phyloP scores from a whole-genome alignment of 2,329 filamentous ascomycete genomes.

The Sclerotinia spermophila region DNA sequence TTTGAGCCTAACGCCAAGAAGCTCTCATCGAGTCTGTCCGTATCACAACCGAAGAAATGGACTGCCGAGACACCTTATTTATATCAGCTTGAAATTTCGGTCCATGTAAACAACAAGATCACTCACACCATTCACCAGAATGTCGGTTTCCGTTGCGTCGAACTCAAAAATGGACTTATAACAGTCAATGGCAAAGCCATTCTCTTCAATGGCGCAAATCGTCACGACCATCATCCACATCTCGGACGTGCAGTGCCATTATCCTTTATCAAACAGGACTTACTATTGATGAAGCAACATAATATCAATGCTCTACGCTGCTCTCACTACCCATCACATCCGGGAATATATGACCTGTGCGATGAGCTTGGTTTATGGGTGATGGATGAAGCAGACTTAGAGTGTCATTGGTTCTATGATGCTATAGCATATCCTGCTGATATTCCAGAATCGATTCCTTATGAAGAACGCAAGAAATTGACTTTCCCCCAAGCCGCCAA shows the following conservation, averaged over 20 bases:
- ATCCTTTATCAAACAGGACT: constrained; percentile 56
- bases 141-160: constrained; percentile 61
- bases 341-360: constrained; percentile 54
- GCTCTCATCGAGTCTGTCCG: constrained; percentile 21
- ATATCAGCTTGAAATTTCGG: constrained; percentile 50
- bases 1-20: not conserved
- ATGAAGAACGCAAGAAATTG: constrained; percentile 57
- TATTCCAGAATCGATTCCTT: constrained; percentile 54
- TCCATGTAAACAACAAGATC: constrained; percentile 38
- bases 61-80: constrained; percentile 63
- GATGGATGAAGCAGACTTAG: constrained; percentile 50
- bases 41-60: constrained; percentile 60
- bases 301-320: constrained; percentile 69
- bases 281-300: constrained; percentile 65
- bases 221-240: constrained; percentile 48
- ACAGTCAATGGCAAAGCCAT: constrained; percentile 61
- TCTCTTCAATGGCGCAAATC: constrained; percentile 61
- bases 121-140: constrained; percentile 43
- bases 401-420: constrained; percentile 49
- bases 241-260: constrained; percentile 49
- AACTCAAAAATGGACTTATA: constrained; percentile 57
- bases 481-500: constrained; percentile 52
- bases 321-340: constrained; percentile 65
- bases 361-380: constrained; percentile 66
- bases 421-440: constrained; percentile 46